phyloP scores from a whole-genome alignment of 345 rosid species.

The Lenwebbia sp. region DNA sequence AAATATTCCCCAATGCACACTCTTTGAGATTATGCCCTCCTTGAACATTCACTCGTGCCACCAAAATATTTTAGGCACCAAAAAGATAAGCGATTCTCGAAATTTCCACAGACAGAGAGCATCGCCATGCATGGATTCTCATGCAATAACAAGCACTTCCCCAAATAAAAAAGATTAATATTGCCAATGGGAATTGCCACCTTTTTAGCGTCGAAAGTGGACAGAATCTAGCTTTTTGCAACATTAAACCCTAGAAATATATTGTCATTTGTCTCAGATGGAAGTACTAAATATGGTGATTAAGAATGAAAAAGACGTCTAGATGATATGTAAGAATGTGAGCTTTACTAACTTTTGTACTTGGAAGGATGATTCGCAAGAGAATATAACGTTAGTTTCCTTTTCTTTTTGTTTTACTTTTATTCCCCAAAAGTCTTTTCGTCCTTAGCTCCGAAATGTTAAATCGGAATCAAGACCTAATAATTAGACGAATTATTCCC shows the following conservation, averaged over 20 bases:
- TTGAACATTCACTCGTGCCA: neutral
- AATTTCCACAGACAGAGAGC: neutral
- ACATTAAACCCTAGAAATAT: neutral
- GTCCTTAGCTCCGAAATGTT: neutral
- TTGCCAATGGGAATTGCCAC: neutral
- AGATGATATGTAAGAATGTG: neutral
- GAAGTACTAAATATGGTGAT: neutral
- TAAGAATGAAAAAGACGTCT: neutral
- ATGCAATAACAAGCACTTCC: conserved; percentile 5
- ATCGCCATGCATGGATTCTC: conserved; percentile 2
- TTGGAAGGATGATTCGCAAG: neutral
- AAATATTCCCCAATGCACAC: neutral
- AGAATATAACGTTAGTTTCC: neutral
- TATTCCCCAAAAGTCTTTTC: neutral
- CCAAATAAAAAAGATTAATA: conserved; percentile 17
- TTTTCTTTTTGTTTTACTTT: neutral
- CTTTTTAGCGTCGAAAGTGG: neutral
- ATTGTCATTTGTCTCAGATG: neutral
- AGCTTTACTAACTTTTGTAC: neutral
- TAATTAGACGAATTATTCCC: neutral
- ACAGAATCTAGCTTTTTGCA: conserved; percentile 16
- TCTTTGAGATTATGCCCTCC: neutral
- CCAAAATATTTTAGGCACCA: neutral
- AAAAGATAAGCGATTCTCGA: neutral
- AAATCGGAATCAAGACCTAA: conserved; percentile 4